Conservation (phyloP, 352 stramenopile genomes). For the Elongisporangium prolatum region DNA sequence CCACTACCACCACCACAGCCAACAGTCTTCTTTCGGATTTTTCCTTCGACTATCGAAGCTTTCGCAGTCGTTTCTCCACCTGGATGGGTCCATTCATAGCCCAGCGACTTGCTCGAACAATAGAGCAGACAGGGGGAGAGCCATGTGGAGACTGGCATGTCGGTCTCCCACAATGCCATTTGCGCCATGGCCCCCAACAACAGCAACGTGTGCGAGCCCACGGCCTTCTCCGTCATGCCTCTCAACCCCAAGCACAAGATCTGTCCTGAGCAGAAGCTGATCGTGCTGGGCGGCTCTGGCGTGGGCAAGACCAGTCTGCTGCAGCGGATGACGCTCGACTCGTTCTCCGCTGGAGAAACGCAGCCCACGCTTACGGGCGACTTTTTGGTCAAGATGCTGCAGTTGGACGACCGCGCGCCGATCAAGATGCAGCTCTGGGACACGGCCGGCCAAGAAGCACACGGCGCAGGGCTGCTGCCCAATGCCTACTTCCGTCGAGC, state of each 20-base stretch:
- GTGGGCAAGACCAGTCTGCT: constrained; percentile 46
- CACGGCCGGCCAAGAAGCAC: constrained; percentile 42
- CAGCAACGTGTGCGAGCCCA: background rate
- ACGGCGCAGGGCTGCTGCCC: constrained; percentile 23
- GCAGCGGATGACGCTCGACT: constrained; percentile 11
- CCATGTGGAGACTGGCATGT: background rate
- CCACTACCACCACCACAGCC: background rate
- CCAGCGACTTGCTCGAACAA: background rate
- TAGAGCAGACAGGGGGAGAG: background rate
- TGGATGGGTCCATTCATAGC: background rate
- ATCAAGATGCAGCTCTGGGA: constrained; percentile 56
- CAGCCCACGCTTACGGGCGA: constrained; percentile 10
- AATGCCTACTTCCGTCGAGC: constrained; percentile 41
- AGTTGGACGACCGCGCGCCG: constrained; percentile 15
- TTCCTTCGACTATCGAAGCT: background rate
- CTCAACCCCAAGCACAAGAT: constrained; percentile 44
- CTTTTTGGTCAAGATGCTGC: constrained; percentile 30
- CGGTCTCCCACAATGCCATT: background rate
- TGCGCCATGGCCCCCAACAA: background rate
- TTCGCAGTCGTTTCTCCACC: background rate
- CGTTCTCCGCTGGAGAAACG: background rate
- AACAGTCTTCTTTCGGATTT: background rate
- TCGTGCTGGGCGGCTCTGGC: constrained; percentile 31
- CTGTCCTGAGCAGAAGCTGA: constrained; percentile 43
- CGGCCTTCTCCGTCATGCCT: constrained; percentile 52